Percentiles rank a stretch among this genome's conserved stretches.
Conservation (phyloP, 495 filamentous ascomycete genomes). For the Xylaria palmicola region DNA sequence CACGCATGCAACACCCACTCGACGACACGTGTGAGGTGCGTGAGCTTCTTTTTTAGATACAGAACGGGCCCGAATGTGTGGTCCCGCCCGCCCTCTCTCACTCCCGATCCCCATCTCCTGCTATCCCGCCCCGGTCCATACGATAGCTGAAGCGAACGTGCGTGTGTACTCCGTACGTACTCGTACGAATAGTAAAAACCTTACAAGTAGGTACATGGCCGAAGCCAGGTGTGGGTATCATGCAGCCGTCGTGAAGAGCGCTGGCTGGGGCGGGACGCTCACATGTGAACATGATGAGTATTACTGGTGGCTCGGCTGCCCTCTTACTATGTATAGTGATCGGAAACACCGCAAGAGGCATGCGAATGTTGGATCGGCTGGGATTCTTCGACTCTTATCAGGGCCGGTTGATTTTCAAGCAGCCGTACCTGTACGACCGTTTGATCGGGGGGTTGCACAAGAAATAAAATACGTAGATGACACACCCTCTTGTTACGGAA, state of each 20-base stretch:
- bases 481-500: too few species aligned
- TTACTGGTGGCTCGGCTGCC: background rate
- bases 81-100: slow-evolving; percentile 6
- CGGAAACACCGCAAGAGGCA: slow-evolving; percentile 7
- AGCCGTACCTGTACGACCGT: too few species aligned
- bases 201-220: too few species aligned
- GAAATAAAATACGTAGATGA: too few species aligned
- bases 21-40: slow-evolving; percentile 7
- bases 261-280: background rate
- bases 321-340: background rate
- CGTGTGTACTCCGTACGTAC: too few species aligned
- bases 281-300: background rate
- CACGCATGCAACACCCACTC: slow-evolving; percentile 1
- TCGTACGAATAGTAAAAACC: too few species aligned
- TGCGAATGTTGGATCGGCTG: background rate
- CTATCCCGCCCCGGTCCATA: background rate
- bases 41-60: slow-evolving; percentile 10
- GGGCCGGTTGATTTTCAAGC: too few species aligned
- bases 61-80: slow-evolving; percentile 5
- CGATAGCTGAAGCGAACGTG: background rate
- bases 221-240: slow-evolving; percentile 10
- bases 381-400: background rate
- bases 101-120: slow-evolving; percentile 3
- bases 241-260: slow-evolving; percentile 14
- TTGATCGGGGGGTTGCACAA: too few species aligned